A percentile compares a stretch with the other conserved stretches of the same genome.
These are phyloP conservation scores for Pichia membranifaciens DNA, from an alignment of 805 yeast species.

Conservation along the genomic window DNA sequence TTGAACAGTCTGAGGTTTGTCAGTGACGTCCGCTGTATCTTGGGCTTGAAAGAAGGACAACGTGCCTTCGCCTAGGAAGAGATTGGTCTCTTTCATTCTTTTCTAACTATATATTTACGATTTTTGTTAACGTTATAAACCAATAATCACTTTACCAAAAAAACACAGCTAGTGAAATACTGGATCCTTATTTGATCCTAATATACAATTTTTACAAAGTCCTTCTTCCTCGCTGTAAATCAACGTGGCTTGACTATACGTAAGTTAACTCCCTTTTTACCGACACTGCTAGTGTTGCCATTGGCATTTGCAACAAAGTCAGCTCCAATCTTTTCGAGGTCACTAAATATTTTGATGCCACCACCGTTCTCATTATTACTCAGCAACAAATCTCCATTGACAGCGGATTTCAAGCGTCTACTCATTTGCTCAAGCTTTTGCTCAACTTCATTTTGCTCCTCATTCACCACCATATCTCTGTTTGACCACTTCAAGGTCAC, in stretches of 20 bases:
- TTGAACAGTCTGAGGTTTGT: slow-evolving; percentile 69
- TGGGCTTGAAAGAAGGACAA: slow-evolving; percentile 73
- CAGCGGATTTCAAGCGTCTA: slow-evolving; percentile 3
- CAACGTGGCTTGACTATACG: slow-evolving; percentile 45
- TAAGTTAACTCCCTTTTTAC: slow-evolving; percentile 43
- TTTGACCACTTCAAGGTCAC: not conserved
- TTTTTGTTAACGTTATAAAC: no score
- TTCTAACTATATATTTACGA: not conserved
- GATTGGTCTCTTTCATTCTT: slow-evolving; percentile 1
- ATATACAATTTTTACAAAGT: no score
- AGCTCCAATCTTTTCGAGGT: no score
- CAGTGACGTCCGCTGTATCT: slow-evolving; percentile 74
- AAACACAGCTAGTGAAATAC: no score
- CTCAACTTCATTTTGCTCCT: slow-evolving; percentile 9
- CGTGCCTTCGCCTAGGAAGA: slow-evolving; percentile 35
- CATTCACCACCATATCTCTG: not conserved
- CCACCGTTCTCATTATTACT: not conserved
- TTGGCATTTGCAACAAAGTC: no score
- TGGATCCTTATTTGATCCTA: no score
- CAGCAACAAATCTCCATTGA: not conserved
- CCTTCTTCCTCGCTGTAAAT: no score
- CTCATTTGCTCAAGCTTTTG: slow-evolving; percentile 6
- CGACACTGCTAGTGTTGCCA: not conserved
- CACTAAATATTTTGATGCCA: not conserved
- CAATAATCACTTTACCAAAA: no score